phyloP scores from a whole-genome alignment of 192 early-diverging fungal genomes.

The Entophlyctis luteolus region DNA sequence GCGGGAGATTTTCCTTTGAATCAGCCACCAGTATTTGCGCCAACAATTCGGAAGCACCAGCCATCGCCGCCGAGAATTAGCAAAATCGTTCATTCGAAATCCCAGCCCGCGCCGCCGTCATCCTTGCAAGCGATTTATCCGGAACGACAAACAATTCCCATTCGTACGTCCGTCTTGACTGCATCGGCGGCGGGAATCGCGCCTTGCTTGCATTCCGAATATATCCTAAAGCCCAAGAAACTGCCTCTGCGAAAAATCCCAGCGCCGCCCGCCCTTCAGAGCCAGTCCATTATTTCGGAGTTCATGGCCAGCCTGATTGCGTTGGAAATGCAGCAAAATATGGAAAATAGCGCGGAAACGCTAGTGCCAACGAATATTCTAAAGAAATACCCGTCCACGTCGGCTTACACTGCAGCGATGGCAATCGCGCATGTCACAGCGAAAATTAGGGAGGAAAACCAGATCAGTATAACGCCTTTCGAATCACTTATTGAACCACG shows the following conservation, averaged over 20 bases:
- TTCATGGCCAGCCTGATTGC: neutral
- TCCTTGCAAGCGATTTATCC: neutral
- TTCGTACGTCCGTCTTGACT: neutral
- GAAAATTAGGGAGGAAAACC: neutral
- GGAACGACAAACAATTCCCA: slow-evolving; percentile 1
- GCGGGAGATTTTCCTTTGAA: no score
- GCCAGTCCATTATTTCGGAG: neutral
- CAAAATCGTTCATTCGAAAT: no score
- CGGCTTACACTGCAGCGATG: slow-evolving; percentile 14
- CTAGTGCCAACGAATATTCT: neutral
- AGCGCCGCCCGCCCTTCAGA: neutral
- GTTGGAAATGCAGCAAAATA: slow-evolving; percentile 7
- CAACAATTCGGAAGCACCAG: no score
- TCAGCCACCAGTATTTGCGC: no score
- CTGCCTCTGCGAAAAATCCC: neutral
- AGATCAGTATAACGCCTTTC: neutral
- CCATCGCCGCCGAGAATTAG: no score
- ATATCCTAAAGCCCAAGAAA: slow-evolving; percentile 4
- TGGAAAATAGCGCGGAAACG: neutral
- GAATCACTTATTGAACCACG: no score
- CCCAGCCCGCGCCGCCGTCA: no score
- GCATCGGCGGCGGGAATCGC: neutral
- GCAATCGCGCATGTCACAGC: slow-evolving; percentile 20
- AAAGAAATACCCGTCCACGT: slow-evolving; percentile 22
- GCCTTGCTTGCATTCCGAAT: neutral